These are phyloP conservation scores for Clitoria ternatea DNA, from an alignment of 306 rosid species.

Conservation along the genomic window DNA sequence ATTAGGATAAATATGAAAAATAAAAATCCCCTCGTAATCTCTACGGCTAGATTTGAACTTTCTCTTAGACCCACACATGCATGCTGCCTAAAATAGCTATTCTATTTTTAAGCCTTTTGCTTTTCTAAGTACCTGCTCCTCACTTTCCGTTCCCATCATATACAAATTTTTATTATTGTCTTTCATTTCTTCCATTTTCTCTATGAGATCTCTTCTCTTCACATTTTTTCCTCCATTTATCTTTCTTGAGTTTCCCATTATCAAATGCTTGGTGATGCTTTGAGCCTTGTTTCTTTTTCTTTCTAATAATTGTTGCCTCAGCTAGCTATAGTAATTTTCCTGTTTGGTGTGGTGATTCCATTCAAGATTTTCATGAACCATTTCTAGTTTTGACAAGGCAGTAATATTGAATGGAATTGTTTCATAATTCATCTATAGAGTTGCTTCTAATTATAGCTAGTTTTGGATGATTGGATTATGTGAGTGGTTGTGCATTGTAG, in stretches of 20 bases:
- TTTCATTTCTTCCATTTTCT: slow-evolving; percentile 21
- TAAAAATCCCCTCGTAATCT: not conserved
- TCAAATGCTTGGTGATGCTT: not conserved
- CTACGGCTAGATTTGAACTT: slow-evolving; percentile 5
- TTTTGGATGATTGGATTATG: slow-evolving; percentile 28
- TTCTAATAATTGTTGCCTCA: slow-evolving; percentile 23
- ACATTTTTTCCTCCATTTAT: not conserved
- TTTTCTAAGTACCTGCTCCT: not conserved
- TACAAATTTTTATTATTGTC: slow-evolving; percentile 8
- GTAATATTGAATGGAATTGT: slow-evolving; percentile 5
- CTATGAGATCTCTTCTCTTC: slow-evolving; percentile 16
- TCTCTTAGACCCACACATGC: not conserved
- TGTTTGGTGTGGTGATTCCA: slow-evolving; percentile 23
- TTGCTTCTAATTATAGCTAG: slow-evolving; percentile 7
- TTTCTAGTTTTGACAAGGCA: not conserved
- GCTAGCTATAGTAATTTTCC: slow-evolving; percentile 1
- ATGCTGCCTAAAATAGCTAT: not conserved
- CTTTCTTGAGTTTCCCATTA: not conserved
- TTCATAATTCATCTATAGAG: slow-evolving; percentile 23
- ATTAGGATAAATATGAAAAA: not conserved
- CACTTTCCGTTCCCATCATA: slow-evolving; percentile 27
- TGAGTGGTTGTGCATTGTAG: slow-evolving; percentile 11
- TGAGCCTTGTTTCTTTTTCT: slow-evolving; percentile 17
- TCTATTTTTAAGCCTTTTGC: slow-evolving; percentile 2
- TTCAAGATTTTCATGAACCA: slow-evolving; percentile 8